Conservation (phyloP, 495 filamentous ascomycete genomes). For the Copromyces sp. region DNA sequence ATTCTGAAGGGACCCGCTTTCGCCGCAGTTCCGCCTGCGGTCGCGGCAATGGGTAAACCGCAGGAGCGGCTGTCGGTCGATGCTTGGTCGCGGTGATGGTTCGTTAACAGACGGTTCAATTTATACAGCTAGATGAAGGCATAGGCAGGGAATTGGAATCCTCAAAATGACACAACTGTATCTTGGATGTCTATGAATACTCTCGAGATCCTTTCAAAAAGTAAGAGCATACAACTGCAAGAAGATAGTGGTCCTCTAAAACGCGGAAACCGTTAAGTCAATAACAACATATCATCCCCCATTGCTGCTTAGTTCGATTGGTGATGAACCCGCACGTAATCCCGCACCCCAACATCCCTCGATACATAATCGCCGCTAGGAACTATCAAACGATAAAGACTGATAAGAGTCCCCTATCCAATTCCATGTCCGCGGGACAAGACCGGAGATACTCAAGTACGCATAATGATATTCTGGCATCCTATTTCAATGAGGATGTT, state of each 20-base stretch:
- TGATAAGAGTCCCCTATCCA: not conserved
- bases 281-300: not conserved
- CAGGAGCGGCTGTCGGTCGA: not conserved
- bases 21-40: not conserved
- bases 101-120: too few relatives aligned
- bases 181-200: too few relatives aligned
- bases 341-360: not conserved
- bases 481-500: not conserved
- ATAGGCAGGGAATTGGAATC: too few relatives aligned
- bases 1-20: slow-evolving; percentile 7
- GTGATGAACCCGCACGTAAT: not conserved
- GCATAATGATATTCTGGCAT: not conserved
- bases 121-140: too few relatives aligned
- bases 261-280: too few relatives aligned
- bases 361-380: not conserved
- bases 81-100: not conserved
- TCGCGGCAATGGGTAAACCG: not conserved
- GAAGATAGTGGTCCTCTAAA: too few relatives aligned
- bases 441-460: slow-evolving; percentile 8
- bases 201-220: too few relatives aligned
- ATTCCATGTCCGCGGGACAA: slow-evolving; percentile 12
- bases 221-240: too few relatives aligned
- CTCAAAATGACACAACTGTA: too few relatives aligned
- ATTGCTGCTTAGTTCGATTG: not conserved
- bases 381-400: not conserved